These are phyloP conservation scores for Austropuccinia psidii DNA, from an alignment of 1,284 basidiomycete genomes.

Conservation along the genomic window DNA sequence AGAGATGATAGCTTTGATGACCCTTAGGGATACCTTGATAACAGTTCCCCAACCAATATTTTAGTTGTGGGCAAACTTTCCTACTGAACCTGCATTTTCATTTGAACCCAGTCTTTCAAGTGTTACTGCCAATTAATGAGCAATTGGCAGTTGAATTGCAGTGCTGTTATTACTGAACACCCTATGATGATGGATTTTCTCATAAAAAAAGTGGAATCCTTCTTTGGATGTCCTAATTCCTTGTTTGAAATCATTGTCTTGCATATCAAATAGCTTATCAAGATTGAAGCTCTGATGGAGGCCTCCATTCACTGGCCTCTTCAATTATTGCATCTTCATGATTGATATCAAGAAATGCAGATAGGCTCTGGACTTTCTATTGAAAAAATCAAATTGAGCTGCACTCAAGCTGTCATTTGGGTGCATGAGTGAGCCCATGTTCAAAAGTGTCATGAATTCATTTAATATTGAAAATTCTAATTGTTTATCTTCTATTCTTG, in stretches of 20 bases:
- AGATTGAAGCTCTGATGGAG: neutral
- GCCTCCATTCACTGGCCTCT: too few relatives aligned
- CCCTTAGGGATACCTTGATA: neutral
- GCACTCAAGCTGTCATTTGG: too few relatives aligned
- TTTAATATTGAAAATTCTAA: too few relatives aligned
- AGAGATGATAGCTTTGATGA: neutral
- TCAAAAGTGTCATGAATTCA: too few relatives aligned
- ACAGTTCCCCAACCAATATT: neutral
- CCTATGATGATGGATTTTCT: neutral
- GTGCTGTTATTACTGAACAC: neutral
- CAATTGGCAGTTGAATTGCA: neutral
- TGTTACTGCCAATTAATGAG: neutral
- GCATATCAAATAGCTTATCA: neutral
- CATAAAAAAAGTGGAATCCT: neutral
- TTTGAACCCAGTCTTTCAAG: constrained; percentile 12
- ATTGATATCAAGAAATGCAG: too few relatives aligned
- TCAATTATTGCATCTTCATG: too few relatives aligned
- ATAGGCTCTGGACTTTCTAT: too few relatives aligned
- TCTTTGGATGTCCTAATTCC: neutral
- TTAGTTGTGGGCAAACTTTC: neutral
- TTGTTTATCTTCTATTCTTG: too few relatives aligned
- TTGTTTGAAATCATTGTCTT: neutral
- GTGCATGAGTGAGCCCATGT: too few relatives aligned
- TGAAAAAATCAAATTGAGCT: too few relatives aligned
- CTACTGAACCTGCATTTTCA: neutral